phyloP scores from a whole-genome alignment of 495 filamentous ascomycete species.

The Aspergillus wentii region DNA sequence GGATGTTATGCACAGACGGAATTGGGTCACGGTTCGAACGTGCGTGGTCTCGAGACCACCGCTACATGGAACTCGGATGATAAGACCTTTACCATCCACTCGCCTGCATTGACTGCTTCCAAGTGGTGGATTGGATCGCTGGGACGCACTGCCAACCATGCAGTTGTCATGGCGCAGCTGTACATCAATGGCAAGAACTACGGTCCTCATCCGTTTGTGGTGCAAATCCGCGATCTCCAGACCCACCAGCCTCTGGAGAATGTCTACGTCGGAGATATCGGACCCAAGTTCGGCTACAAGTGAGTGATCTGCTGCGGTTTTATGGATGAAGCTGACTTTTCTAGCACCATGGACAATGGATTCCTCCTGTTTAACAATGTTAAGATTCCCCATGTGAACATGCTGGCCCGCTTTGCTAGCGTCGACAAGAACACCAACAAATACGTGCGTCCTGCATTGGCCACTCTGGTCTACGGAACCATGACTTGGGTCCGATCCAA shows the following conservation, averaged over 20 bases:
- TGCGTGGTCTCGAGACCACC: slow-evolving; percentile 68
- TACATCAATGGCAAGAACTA: slow-evolving; percentile 57
- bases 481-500: slow-evolving; percentile 68
- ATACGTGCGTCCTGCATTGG: slow-evolving; percentile 58
- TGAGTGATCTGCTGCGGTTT: slow-evolving; percentile 10
- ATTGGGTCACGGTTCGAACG: slow-evolving; percentile 69
- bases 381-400: slow-evolving; percentile 63
- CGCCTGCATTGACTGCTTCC: slow-evolving; percentile 59
- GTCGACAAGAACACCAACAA: slow-evolving; percentile 58
- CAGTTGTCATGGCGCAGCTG: slow-evolving; percentile 70
- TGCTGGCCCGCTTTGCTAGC: slow-evolving; percentile 60
- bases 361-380: slow-evolving; percentile 68
- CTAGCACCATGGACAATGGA: slow-evolving; percentile 69
- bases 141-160: slow-evolving; percentile 68
- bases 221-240: slow-evolving; percentile 65
- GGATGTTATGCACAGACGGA: slow-evolving; percentile 79
- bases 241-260: slow-evolving; percentile 68
- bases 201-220: slow-evolving; percentile 72
- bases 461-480: slow-evolving; percentile 65
- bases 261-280: slow-evolving; percentile 68
- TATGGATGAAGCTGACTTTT: slow-evolving; percentile 6
- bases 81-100: slow-evolving; percentile 66
- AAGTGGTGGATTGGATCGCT: slow-evolving; percentile 81
- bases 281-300: slow-evolving; percentile 68
- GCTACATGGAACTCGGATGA: slow-evolving; percentile 64